These are phyloP conservation scores for Cystofilobasidium capitatum DNA, from an alignment of 768 basidiomycete species.

Conservation along the genomic window DNA sequence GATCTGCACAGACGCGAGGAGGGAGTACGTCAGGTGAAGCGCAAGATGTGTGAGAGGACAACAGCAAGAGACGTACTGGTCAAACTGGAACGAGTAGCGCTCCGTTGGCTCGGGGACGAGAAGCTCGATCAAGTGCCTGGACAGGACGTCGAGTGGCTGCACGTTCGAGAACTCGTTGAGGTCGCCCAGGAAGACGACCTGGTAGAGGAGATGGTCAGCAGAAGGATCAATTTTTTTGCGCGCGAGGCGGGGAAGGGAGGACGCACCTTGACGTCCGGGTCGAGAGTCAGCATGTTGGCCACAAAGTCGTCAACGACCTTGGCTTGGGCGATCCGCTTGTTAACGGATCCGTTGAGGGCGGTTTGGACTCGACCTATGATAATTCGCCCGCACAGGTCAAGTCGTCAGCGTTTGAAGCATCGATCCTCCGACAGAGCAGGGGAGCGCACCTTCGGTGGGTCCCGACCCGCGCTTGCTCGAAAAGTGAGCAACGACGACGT, in stretches of 20 bases:
- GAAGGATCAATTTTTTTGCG: background rate
- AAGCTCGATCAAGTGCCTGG: background rate
- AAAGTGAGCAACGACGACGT: slow-evolving; percentile 53
- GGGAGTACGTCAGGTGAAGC: too few relatives aligned
- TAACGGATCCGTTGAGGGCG: slow-evolving; percentile 50
- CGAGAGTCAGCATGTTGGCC: background rate
- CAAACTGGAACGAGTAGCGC: slow-evolving; percentile 55
- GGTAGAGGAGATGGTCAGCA: background rate
- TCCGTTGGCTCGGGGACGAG: slow-evolving; percentile 35
- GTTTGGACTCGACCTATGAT: slow-evolving; percentile 47
- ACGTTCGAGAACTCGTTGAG: background rate
- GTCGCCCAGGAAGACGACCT: slow-evolving; percentile 1
- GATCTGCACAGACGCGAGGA: too few relatives aligned
- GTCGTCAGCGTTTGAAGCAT: background rate
- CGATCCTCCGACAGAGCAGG: background rate
- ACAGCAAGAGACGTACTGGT: slow-evolving; percentile 28
- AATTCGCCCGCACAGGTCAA: background rate
- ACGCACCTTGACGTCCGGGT: slow-evolving; percentile 34
- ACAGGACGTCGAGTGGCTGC: background rate
- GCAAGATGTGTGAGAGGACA: too few relatives aligned
- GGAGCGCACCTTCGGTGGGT: slow-evolving; percentile 30
- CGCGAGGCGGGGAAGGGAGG: background rate
- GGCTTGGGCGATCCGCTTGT: slow-evolving; percentile 48
- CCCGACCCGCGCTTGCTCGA: slow-evolving; percentile 53
- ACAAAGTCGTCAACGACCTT: slow-evolving; percentile 43